Base-by-base conservation (phyloP, 495 filamentous ascomycete genomes). In the Polyplosphaeria fusca region DNA sequence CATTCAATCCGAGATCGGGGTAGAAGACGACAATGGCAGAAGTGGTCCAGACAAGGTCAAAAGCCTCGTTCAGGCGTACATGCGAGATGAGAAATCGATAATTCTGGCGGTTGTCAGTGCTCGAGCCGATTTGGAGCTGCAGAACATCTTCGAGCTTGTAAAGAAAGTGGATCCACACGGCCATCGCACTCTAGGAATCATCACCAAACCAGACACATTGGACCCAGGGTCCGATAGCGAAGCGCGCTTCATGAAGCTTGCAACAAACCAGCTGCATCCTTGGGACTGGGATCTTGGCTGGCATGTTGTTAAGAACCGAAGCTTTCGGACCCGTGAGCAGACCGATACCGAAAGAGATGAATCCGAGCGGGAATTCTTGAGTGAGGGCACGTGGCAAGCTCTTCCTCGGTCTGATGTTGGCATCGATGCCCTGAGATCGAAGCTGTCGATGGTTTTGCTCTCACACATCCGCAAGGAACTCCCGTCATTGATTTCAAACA, bases 391-490 rank as follows among this genome's bases (percentile, higher is more conserved):
- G 30, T 86, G 79, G 79, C 60, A 46, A 39, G 47, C 67, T 2
- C 43, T 84, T 2, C 53, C 71, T 9, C 63, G 58, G 0, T 58
- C 58, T 0, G 44, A 61, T 24, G 55, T 80, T 2, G 82, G 86
- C 1, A 73, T 87, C 14, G 68, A 73, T 16, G 48, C 59, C 0
- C 68, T 89, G 4, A 68, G 78, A 35, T 47, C 44, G 0, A 72
- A 79, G 7, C 70, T 89, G 1, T 85, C 82, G 66, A 73, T 72
- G 1, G 61, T 88, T 1, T 73, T 89, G 0, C 68, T 80, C 0
- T 58, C 60, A 0, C 82, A 86, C 26, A 84, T 88, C 43, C 66
- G 70, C 0, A 27, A 58, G 1, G 76, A 85, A 49, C 75, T 89
- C 2, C 85, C 84, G 0, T 74, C 69, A 13, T 54, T 90, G 20